Evolutionary conservation across 345 rosid species (phyloP), one percentile per base, ranked within the genome.

Genomic region (Brassica cretica): DNA sequence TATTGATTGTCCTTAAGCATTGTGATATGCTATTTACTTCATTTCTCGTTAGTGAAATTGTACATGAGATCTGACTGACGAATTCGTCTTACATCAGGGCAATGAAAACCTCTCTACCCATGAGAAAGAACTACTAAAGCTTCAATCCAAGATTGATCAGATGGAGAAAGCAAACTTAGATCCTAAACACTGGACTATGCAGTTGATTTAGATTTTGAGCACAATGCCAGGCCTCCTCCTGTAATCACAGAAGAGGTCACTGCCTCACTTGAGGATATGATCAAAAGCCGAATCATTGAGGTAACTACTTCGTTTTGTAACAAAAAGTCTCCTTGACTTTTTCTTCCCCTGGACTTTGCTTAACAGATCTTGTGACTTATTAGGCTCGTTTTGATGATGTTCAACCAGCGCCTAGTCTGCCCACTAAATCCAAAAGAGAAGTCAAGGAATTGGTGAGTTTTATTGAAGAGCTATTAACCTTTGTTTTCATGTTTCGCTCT

Each of bases 211-310:
- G 99, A 95, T 81, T 95, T 93, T 85, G 98, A 93, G 84, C 97
- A 90, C 86, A 95, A 95, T 72, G 90, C 83, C 24, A 87, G 97
- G 82, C 99, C 99, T 77, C 88, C 96, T 67, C 96, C 96, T 61
- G 94, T 90, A 60, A 93, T 95, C 78, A 93, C 98, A 33, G 99
- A 93, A 87, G 99, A 95, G 86, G 87, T 88, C 72, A 89, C 97
- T 29, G 89, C 90, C 66, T 85, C 96, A 65, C 88, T 93, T 64
- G 99, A 95, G 83, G 97, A 91, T 63, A 77, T 95, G 76, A 93
- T 95, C 72, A 89, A 88, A 77, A 86, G 81, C 80, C 88, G 98
- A 77, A 83, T 93, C 78, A 59, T 75, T 41, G 93, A 91, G 96
- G 98, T 93, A 83, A 76, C 27, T 25, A 41, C 25, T 33, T 60